Evolutionary conservation across 306 rosid species (phyloP).

Genomic region (Sicyos edulis): DNA sequence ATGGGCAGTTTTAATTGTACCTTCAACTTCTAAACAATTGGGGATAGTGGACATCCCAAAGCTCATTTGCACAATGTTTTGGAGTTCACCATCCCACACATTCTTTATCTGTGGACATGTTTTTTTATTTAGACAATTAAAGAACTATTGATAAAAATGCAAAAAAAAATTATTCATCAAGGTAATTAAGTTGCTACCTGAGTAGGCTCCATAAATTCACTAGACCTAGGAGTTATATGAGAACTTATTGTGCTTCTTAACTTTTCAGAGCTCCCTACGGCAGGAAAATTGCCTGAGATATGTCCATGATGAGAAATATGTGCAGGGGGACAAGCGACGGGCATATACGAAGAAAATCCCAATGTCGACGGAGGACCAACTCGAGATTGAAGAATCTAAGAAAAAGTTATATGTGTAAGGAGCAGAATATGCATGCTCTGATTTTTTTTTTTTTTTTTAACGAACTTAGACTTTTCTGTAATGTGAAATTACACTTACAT

Average conservation of each 20-base stretch:
- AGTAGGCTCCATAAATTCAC: slow-evolving; percentile 66
- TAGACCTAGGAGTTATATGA: slow-evolving; percentile 44
- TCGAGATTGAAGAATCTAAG: slow-evolving; percentile 67
- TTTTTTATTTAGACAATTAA: slow-evolving; percentile 24
- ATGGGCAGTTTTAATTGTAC: neutral
- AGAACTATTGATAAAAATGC: slow-evolving; percentile 16
- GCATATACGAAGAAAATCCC: slow-evolving; percentile 61
- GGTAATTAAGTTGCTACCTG: slow-evolving; percentile 45
- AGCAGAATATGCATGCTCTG: neutral
- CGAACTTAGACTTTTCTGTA: neutral
- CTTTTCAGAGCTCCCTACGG: slow-evolving; percentile 45
- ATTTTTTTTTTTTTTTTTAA: neutral
- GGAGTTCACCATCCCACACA: slow-evolving; percentile 90
- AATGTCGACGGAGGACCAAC: slow-evolving; percentile 49
- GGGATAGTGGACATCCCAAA: slow-evolving; percentile 38
- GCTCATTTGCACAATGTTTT: slow-evolving; percentile 83
- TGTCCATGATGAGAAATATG: slow-evolving; percentile 60
- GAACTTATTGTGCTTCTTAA: slow-evolving; percentile 56
- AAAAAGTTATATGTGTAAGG: slow-evolving; percentile 15
- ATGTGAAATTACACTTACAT: slow-evolving; percentile 41
- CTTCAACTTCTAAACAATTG: slow-evolving; percentile 6
- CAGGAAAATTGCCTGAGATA: slow-evolving; percentile 42
- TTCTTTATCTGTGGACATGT: slow-evolving; percentile 45
- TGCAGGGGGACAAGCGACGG: slow-evolving; percentile 45
- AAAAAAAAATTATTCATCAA: neutral